Evolutionary conservation across 768 basidiomycete genomes (phyloP), one percentile per base, ranked within the genome.

Genomic region (Coprinopsis marcescibilis): DNA sequence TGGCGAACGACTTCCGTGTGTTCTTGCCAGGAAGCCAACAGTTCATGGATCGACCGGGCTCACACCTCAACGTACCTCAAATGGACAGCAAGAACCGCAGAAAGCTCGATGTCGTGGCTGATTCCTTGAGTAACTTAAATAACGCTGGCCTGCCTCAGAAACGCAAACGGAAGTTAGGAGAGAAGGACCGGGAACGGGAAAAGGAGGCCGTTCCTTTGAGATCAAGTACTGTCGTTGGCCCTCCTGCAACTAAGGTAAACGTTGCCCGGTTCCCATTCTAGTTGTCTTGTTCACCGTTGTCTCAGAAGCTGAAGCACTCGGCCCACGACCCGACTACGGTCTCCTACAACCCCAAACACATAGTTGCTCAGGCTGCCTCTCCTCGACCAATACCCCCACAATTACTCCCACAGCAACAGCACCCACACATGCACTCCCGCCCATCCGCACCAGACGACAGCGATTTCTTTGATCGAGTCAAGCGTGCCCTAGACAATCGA

Each of bases 391-490:
- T 56, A n/a, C 58, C 71, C 35, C 62, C 69, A 20, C 38, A 40
- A 23, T 64, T 67, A 1, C 64, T 66, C n/a, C 65, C 59, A 20
- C 52, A n/a, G n/a, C n/a, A 50, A 30, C 46, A 36, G 10, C 41
- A 27, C 15, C 7, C 41, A 7, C 14, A 14, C 4, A 27, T 48
- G 43, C 68, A 63, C 33, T 60, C 60, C 14, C 62, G 60, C 29
- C 45, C 59, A 17, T 53, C 64, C 6, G 52, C 56, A 7, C 64
- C 64, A 34, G 71, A 75, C 49, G 67, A 92, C 42, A 72, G 77
- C 2, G 83, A 83, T 45, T 97, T 97, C 67, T 99, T 99, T 61
- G 93, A 96, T 49, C 85, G 86, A 21, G 91, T 97, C 40, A 85
- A 82, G 56, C 78, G 78, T 13, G 71, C 76, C 1, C 67, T 91